Percentiles rank a stretch among this genome's conserved stretches.
Conservation (phyloP, 2,329 filamentous ascomycete species). For the Fusarium incarnatum region DNA sequence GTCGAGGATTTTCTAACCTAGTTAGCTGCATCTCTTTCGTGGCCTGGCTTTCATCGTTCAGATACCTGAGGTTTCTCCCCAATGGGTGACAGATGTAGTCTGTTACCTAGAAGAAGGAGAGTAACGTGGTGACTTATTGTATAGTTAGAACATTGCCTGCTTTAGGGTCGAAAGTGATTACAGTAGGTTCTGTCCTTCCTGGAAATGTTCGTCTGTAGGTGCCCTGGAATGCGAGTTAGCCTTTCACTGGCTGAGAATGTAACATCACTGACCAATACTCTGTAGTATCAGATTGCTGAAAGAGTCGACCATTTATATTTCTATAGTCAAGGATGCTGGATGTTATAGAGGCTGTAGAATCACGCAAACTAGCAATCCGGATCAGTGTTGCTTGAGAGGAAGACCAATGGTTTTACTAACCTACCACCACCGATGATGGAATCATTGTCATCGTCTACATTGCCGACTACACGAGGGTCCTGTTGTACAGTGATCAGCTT, state of each 20-base stretch:
- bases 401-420: background rate
- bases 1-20: conserved; percentile 53
- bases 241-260: background rate
- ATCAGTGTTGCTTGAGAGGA: background rate
- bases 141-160: background rate
- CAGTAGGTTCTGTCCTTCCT: conserved; percentile 28
- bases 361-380: conserved; percentile 9
- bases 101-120: conserved; percentile 49
- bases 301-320: conserved; percentile 45
- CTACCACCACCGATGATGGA: conserved; percentile 7
- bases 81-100: conserved; percentile 51
- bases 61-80: conserved; percentile 17
- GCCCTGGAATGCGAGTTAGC: conserved; percentile 19
- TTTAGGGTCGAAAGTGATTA: background rate
- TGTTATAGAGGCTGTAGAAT: conserved; percentile 24
- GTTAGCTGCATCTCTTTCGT: background rate
- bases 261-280: conserved; percentile 42
- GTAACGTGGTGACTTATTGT: conserved; percentile 24
- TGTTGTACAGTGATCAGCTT: background rate
- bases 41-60: background rate
- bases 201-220: conserved; percentile 32
- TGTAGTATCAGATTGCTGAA: conserved; percentile 42
- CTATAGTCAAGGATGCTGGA: conserved; percentile 46
- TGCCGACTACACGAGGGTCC: conserved; percentile 29
- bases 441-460: conserved; percentile 11